These are phyloP conservation scores for Benincasa hispida DNA, from an alignment of 306 rosid species.

Conservation along the genomic window DNA sequence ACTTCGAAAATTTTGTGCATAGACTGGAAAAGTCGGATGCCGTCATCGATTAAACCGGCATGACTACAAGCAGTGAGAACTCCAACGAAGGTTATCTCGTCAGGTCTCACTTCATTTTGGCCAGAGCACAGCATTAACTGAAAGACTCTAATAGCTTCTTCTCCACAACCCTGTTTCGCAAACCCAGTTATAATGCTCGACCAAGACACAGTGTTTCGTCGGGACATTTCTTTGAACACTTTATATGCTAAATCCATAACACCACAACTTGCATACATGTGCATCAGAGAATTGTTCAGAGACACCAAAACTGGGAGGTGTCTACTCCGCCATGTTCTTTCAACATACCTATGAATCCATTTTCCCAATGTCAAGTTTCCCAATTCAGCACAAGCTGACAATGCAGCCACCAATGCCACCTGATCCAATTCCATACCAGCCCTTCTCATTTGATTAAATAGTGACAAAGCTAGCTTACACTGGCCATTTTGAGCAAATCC, in stretches of 20 bases:
- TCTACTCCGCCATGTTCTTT: constrained; percentile 17
- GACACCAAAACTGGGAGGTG: constrained; percentile 24
- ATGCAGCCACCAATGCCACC: constrained; percentile 44
- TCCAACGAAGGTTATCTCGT: constrained; percentile 55
- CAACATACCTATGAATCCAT: constrained; percentile 49
- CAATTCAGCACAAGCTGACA: constrained; percentile 58
- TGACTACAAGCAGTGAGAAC: constrained; percentile 73
- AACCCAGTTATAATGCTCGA: constrained; percentile 56
- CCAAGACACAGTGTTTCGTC: constrained; percentile 55
- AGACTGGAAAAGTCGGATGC: constrained; percentile 33
- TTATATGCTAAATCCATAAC: constrained; percentile 35
- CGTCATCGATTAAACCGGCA: constrained; percentile 53
- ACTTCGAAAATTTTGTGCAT: constrained; percentile 47
- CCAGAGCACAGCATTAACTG: constrained; percentile 34
- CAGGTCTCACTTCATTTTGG: constrained; percentile 41
- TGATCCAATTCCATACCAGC: constrained; percentile 43
- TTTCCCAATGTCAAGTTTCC: constrained; percentile 54
- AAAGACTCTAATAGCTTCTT: constrained; percentile 54
- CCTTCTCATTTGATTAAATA: constrained; percentile 60
- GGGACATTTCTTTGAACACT: constrained; percentile 41
- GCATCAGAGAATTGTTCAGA: constrained; percentile 62
- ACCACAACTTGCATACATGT: constrained; percentile 73
- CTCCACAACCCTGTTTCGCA: constrained; percentile 58
- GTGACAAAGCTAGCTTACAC: constrained; percentile 34
- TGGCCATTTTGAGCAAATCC: constrained; percentile 41